Evolutionary conservation across 768 basidiomycete species (phyloP).

Genomic region (Mycena sanguinolenta): DNA sequence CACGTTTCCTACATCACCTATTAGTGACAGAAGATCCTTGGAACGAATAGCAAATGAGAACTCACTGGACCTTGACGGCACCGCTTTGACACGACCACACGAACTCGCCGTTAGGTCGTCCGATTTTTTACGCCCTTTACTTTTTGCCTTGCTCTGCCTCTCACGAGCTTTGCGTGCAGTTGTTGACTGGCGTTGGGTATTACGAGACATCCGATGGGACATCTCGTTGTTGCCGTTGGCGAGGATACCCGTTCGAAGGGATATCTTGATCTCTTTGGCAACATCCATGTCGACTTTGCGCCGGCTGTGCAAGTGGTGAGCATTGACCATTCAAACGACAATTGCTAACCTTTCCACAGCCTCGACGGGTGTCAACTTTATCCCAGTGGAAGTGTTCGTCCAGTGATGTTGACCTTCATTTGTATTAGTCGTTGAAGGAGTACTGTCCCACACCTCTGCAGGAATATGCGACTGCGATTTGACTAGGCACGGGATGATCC

Average conservation of each 20-base stretch:
- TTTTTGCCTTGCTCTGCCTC: not conserved
- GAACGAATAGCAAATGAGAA: too few relatives aligned
- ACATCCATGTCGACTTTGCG: not conserved
- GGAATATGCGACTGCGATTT: not conserved
- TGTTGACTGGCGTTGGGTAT: constrained; percentile 1
- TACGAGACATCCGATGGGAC: not conserved
- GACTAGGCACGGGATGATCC: constrained; percentile 8
- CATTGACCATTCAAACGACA: not conserved
- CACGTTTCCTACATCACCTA: too few relatives aligned
- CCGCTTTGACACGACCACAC: not conserved
- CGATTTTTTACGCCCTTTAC: constrained; percentile 3
- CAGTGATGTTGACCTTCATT: too few relatives aligned
- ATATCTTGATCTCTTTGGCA: constrained; percentile 11
- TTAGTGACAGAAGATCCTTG: too few relatives aligned
- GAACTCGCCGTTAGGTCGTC: constrained; percentile 1
- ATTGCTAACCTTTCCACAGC: not conserved
- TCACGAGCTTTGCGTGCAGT: not conserved
- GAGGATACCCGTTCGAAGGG: not conserved
- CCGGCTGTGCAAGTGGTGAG: not conserved
- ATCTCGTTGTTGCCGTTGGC: constrained; percentile 19
- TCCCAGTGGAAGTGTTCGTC: not conserved
- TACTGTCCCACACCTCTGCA: not conserved
- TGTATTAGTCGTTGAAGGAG: constrained; percentile 9
- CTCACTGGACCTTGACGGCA: too few relatives aligned
- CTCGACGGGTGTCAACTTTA: not conserved